A percentile compares a stretch with the other conserved stretches of the same genome.
Evolutionary conservation across 2,329 filamentous ascomycete species (phyloP).

Genomic region (Didymella pinodella): DNA sequence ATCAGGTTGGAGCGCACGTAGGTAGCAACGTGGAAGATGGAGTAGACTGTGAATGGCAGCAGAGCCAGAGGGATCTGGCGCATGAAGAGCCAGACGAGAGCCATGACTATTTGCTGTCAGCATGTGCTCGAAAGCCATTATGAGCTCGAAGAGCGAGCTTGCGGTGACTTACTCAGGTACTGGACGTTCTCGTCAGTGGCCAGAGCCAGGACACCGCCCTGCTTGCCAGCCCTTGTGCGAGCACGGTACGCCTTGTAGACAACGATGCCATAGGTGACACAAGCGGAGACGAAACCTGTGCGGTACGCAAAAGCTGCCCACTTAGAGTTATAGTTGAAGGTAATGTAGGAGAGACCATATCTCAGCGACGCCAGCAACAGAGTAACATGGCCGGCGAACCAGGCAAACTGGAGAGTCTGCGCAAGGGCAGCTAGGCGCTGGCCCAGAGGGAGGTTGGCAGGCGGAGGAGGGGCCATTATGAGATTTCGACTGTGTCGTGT

Average conservation of each 20-base stretch:
- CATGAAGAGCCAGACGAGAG: constrained; percentile 91
- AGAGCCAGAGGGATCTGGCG: constrained; percentile 90
- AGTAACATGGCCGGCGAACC: constrained; percentile 76
- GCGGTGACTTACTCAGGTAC: constrained; percentile 79
- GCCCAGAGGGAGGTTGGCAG: constrained; percentile 71
- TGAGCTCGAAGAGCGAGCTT: not conserved
- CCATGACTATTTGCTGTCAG: constrained; percentile 72
- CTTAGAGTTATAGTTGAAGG: constrained; percentile 83
- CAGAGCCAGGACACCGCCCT: constrained; percentile 70
- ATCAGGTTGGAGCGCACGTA: constrained; percentile 95
- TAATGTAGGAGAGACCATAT: constrained; percentile 85
- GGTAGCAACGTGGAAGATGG: constrained; percentile 96
- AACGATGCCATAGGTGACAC: constrained; percentile 94
- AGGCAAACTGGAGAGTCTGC: constrained; percentile 90
- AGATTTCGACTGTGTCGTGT: constrained; percentile 40
- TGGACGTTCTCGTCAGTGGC: constrained; percentile 94
- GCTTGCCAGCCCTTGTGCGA: constrained; percentile 76
- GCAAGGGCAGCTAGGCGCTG: constrained; percentile 80
- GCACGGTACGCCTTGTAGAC: constrained; percentile 97
- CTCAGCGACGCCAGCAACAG: constrained; percentile 83
- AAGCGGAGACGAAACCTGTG: constrained; percentile 86
- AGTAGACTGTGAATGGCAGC: constrained; percentile 95
- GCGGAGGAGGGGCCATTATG: constrained; percentile 76
- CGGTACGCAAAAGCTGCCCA: constrained; percentile 88
- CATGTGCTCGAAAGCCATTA: constrained; percentile 24